These are phyloP conservation scores for Mrakia frigida DNA, from an alignment of 768 basidiomycete species.

Conservation along the genomic window DNA sequence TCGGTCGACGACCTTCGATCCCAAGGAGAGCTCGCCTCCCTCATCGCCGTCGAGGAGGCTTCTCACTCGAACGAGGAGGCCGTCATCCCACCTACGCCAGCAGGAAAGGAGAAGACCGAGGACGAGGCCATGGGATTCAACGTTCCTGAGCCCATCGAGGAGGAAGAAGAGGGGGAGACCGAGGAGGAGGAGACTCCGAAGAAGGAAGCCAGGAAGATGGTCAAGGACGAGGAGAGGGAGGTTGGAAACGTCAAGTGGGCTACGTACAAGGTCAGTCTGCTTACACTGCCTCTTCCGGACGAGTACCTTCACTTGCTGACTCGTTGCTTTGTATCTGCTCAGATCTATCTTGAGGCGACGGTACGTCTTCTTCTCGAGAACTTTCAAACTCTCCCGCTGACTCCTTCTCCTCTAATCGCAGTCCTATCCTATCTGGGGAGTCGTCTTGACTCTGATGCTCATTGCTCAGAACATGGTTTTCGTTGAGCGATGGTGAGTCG, in stretches of 20 bases:
- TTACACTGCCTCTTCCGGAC: not conserved
- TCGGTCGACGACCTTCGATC: slow-evolving; percentile 60
- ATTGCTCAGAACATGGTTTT: slow-evolving; percentile 27
- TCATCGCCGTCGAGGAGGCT: slow-evolving; percentile 51
- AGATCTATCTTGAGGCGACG: slow-evolving; percentile 45
- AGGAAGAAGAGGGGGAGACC: slow-evolving; percentile 38
- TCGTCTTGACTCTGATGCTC: slow-evolving; percentile 21
- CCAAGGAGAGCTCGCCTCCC: slow-evolving; percentile 58
- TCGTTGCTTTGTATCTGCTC: not conserved
- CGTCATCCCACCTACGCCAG: slow-evolving; percentile 5
- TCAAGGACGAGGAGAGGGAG: slow-evolving; percentile 77
- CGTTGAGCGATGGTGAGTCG: slow-evolving; percentile 20
- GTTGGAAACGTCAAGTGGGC: slow-evolving; percentile 76
- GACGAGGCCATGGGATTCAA: slow-evolving; percentile 39
- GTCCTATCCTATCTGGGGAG: slow-evolving; percentile 24
- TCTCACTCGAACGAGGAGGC: slow-evolving; percentile 33
- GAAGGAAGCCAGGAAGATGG: slow-evolving; percentile 44
- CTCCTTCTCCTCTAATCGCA: not conserved
- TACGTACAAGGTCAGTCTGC: slow-evolving; percentile 47
- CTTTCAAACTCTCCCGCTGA: not conserved
- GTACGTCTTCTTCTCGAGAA: not conserved
- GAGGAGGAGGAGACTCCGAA: slow-evolving; percentile 33
- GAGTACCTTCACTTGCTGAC: not conserved
- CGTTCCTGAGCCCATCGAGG: slow-evolving; percentile 39
- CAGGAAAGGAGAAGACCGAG: slow-evolving; percentile 27